Evolutionary conservation across 1,139 yeast genomes (phyloP), one percentile per base, ranked within the genome.

Genomic region (Candida labiduridarum): DNA sequence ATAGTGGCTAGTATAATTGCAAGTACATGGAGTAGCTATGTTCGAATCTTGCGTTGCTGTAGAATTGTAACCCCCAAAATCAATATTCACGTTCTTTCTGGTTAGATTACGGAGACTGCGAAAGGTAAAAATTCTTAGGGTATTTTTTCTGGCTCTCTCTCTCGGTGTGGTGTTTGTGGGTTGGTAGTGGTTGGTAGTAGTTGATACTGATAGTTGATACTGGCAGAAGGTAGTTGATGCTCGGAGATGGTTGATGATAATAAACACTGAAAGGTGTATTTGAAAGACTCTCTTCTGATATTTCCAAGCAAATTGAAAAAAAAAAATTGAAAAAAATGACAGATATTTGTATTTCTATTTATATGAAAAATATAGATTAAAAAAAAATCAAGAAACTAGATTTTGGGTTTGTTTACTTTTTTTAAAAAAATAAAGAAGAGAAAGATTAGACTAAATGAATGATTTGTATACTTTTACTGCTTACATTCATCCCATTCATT

Each of bases 331-430:
- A n/a, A n/a, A n/a, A n/a, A n/a, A n/a, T n/a, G 16, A 9, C 19
- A 16, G 18, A 9, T 22, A 29, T 27, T 22, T 38, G 22, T 38
- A 6, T 22, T 19, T 4, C 12, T 38, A 38, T 38, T 38, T 38
- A 38, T 38, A 38, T 38, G n/a, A 16, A 16, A 35, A 35, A 35
- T 15, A 14, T 15, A 15, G 10, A 34, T 12, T 6, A 35, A 19
- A 38, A 38, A 38, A 38, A 19, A 38, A 22, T 38, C 12, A 11
- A 22, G 16, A 19, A 38, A 22, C 14, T n/a, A 38, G 30, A 19
- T 12, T 38, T 38, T 16, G 41, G 16, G 30, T 38, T 38, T 38
- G 41, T 38, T 38, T 38, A 38, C 41, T 38, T 38, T 38, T 38
- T 22, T 19, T 12, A n/a, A n/a, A 38, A 38, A 38, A 18, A 35